Evolutionary conservation across 345 rosid genomes (phyloP).

Genomic region (Dovyalis caffra): DNA sequence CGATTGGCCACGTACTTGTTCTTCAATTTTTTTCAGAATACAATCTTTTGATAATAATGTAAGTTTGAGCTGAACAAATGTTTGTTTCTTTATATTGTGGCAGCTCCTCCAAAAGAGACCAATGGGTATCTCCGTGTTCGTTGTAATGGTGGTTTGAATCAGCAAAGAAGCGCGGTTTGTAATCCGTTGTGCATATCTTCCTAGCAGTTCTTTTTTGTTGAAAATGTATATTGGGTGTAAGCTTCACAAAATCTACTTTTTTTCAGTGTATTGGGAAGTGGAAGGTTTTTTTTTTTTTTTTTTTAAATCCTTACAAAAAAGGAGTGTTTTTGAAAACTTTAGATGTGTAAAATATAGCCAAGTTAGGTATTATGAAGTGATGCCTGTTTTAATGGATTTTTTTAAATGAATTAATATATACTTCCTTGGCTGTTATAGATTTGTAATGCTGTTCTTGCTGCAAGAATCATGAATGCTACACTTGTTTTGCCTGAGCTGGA

Average conservation of each 20-base stretch:
- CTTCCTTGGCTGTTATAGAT: constrained; percentile 49
- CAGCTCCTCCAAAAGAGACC: constrained; percentile 85
- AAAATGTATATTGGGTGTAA: not conserved
- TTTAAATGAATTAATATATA: constrained; percentile 7
- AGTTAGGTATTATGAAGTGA: not conserved
- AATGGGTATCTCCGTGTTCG: constrained; percentile 96
- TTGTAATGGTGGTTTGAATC: constrained; percentile 97
- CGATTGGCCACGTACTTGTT: constrained; percentile 79
- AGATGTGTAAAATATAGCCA: not conserved
- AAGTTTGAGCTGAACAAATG: not conserved
- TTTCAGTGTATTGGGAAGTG: not conserved
- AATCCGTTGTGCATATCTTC: not conserved
- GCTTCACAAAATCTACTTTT: not conserved
- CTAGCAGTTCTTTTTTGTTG: not conserved
- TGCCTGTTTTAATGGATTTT: not conserved
- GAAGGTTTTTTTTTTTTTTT: not conserved
- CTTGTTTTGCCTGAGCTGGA: constrained; percentile 96
- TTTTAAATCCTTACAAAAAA: too few species aligned
- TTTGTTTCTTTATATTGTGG: constrained; percentile 12
- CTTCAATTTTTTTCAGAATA: constrained; percentile 17
- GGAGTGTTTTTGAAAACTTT: too few species aligned
- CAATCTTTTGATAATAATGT: not conserved
- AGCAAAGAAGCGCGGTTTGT: constrained; percentile 96
- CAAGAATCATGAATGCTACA: constrained; percentile 97
- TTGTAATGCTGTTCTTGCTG: constrained; percentile 99